phyloP scores from a whole-genome alignment of 75 land plant genomes.

The Selaginella tamariscina region DNA sequence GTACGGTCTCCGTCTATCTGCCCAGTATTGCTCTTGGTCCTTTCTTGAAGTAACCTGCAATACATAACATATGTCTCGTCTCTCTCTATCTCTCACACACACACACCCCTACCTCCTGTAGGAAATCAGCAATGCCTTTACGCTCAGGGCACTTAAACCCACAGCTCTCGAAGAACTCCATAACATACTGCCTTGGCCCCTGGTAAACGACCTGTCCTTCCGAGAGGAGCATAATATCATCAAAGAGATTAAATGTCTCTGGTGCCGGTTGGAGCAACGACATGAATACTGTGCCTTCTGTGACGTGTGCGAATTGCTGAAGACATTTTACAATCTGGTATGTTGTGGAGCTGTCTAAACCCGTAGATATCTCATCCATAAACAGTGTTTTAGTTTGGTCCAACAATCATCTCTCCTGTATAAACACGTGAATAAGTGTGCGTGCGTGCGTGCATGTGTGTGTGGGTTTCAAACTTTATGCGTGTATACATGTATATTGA shows the following conservation, averaged over 20 bases:
- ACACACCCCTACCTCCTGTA: constrained; percentile 45
- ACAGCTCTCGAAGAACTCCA: constrained; percentile 49
- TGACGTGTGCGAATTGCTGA: constrained; percentile 51
- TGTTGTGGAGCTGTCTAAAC: constrained; percentile 88
- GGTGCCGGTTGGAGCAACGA: constrained; percentile 91
- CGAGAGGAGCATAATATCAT: constrained; percentile 52
- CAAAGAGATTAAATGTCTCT: constrained; percentile 75
- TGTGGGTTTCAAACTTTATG: neutral
- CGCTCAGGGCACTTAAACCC: constrained; percentile 60
- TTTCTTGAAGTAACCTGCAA: constrained; percentile 61
- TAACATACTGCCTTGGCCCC: constrained; percentile 41
- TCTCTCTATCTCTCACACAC: too few species aligned
- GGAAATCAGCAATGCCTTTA: constrained; percentile 55
- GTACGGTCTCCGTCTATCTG: constrained; percentile 24
- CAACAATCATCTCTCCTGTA: constrained; percentile 65
- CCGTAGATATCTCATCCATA: constrained; percentile 81
- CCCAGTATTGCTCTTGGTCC: constrained; percentile 80
- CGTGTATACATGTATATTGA: neutral
- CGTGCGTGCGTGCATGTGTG: too few species aligned
- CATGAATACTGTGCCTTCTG: constrained; percentile 53
- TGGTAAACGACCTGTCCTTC: constrained; percentile 57
- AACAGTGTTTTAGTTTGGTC: constrained; percentile 45
- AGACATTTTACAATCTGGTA: constrained; percentile 66
- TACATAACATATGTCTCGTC: neutral
- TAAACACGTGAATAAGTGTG: neutral